Conservation (phyloP, 805 yeast species). For the Yarrowia hollandica region DNA sequence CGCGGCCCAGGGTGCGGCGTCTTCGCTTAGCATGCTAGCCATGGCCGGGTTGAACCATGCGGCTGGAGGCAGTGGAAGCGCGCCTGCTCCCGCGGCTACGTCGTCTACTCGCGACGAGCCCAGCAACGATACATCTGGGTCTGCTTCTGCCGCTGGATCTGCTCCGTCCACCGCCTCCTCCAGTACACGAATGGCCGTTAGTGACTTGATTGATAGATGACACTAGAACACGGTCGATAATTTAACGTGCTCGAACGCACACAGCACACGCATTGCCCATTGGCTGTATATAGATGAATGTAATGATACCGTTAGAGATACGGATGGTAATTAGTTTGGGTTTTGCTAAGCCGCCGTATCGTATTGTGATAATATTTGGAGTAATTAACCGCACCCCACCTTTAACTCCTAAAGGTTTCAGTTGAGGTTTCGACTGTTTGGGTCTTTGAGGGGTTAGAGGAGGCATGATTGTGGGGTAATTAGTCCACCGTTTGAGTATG, state of each 20-base stretch:
- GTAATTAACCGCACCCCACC: background rate
- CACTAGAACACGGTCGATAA: conserved; percentile 10
- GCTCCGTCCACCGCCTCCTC: background rate
- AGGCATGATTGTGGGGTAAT: no score
- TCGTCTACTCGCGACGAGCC: conserved; percentile 20
- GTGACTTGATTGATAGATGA: conserved; percentile 27
- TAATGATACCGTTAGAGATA: conserved; percentile 11
- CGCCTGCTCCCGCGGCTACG: background rate
- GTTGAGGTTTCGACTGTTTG: no score
- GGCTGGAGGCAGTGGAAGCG: background rate
- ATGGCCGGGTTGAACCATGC: conserved; percentile 27
- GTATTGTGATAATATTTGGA: background rate
- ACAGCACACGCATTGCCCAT: conserved; percentile 23
- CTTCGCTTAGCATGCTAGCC: conserved; percentile 20
- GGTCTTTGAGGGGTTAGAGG: no score
- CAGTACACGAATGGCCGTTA: conserved; percentile 22
- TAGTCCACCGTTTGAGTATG: no score
- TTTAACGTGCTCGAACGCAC: conserved; percentile 5
- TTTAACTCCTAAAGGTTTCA: no score
- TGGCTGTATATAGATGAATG: conserved; percentile 29
- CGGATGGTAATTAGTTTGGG: no score
- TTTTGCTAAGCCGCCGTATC: no score
- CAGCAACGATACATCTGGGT: background rate
- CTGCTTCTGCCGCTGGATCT: background rate
- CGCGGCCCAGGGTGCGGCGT: conserved; percentile 8